These are phyloP conservation scores for Lolium multiflorum DNA, from an alignment of 176 grass and related monocot species.

Conservation along the genomic window DNA sequence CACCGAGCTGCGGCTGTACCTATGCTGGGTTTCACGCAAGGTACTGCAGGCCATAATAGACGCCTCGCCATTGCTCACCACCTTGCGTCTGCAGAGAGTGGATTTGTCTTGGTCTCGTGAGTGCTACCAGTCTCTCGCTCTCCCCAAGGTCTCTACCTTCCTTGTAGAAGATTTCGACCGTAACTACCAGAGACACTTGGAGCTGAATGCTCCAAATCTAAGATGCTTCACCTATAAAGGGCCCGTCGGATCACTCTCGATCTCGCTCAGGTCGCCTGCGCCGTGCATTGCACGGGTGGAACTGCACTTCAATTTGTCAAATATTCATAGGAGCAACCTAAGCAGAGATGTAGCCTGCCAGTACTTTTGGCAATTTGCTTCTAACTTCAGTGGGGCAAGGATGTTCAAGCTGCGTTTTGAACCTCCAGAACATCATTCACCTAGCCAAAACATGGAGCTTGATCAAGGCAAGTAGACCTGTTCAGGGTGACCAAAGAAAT, in stretches of 20 bases:
- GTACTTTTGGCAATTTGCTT: background rate
- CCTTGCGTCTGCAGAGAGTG: background rate
- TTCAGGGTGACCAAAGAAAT: background rate
- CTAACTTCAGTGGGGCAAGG: background rate
- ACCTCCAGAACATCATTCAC: background rate
- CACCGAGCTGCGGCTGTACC: background rate
- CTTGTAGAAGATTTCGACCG: background rate
- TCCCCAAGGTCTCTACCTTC: background rate
- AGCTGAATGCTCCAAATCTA: background rate
- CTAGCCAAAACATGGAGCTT: background rate
- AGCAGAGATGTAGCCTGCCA: background rate
- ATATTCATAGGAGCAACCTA: background rate
- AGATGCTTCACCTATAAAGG: background rate
- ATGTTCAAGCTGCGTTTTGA: background rate
- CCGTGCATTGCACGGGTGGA: background rate
- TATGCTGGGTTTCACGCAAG: background rate
- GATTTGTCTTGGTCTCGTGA: background rate
- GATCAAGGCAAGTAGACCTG: background rate
- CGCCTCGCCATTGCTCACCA: background rate
- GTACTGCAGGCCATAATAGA: background rate
- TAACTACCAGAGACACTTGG: background rate
- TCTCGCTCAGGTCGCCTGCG: background rate
- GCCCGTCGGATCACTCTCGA: too few relatives aligned
- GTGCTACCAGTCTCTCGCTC: background rate
- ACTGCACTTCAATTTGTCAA: background rate